Percentiles rank a stretch among this genome's conserved stretches.
phyloP scores from a whole-genome alignment of 129 eudicot species.

The Saussurea involucrata region DNA sequence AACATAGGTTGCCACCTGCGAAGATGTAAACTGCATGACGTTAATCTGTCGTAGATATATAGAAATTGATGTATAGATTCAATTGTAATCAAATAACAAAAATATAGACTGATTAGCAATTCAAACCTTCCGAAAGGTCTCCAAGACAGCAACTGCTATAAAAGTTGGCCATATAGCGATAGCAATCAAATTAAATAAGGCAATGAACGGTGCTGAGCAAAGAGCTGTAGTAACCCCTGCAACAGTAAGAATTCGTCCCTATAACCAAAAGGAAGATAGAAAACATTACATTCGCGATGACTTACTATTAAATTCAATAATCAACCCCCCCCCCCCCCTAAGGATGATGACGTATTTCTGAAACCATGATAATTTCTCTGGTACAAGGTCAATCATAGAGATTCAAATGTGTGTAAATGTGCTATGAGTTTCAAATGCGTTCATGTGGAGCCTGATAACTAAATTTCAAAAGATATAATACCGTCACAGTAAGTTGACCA shows the following conservation, averaged over 20 bases:
- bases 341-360: not conserved
- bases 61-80: not conserved
- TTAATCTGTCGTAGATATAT: not conserved
- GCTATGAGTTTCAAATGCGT: not conserved
- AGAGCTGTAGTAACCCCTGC: slow-evolving; percentile 85
- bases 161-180: slow-evolving; percentile 87
- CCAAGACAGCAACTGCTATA: slow-evolving; percentile 69
- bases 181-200: slow-evolving; percentile 64
- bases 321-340: too few relatives aligned
- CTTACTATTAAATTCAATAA: not conserved
- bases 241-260: slow-evolving; percentile 83
- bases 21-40: not conserved
- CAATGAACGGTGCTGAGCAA: slow-evolving; percentile 67
- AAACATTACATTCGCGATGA: not conserved
- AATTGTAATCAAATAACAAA: not conserved
- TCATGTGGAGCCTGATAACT: not conserved
- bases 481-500: slow-evolving; percentile 93
- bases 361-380: not conserved
- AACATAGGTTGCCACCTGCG: slow-evolving; percentile 76
- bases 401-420: not conserved
- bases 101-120: not conserved
- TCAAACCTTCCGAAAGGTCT: slow-evolving; percentile 79
- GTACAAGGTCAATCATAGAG: not conserved
- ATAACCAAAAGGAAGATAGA: slow-evolving; percentile 15
- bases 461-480: slow-evolving; percentile 19